These are phyloP conservation scores for Tinospora cordifolia DNA, from an alignment of 164 flowering plant genomes.

Conservation along the genomic window DNA sequence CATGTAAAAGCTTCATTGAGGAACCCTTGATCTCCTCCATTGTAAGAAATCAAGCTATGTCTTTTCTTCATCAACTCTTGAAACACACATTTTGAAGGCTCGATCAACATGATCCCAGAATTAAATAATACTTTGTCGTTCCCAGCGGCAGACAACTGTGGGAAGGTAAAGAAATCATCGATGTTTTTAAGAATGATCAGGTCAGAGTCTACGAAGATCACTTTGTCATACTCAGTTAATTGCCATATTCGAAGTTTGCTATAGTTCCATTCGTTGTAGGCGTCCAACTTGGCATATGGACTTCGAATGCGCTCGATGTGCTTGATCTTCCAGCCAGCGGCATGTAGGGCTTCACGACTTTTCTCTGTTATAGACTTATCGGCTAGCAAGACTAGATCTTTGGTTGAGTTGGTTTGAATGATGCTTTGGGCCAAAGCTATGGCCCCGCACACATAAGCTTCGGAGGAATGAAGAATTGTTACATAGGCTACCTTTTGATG, in stretches of 20 bases:
- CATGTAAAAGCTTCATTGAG: constrained; percentile 80
- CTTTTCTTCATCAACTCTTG: constrained; percentile 41
- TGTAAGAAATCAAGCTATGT: constrained; percentile 73
- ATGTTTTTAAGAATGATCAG: constrained; percentile 62
- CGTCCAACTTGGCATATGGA: constrained; percentile 54
- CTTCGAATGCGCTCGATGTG: constrained; percentile 72
- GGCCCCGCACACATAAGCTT: constrained; percentile 85
- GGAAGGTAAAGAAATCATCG: constrained; percentile 71
- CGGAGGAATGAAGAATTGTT: constrained; percentile 84
- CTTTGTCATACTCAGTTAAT: constrained; percentile 69
- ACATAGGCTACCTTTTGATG: constrained; percentile 49
- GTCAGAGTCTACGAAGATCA: constrained; percentile 89
- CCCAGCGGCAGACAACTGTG: constrained; percentile 79
- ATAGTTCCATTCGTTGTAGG: constrained; percentile 94
- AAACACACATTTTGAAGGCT: constrained; percentile 90
- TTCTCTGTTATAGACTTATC: constrained; percentile 62
- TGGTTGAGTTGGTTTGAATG: constrained; percentile 52
- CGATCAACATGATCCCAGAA: constrained; percentile 91
- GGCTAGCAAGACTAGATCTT: constrained; percentile 70
- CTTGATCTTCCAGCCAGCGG: constrained; percentile 78
- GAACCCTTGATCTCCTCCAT: constrained; percentile 97
- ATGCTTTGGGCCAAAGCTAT: constrained; percentile 79
- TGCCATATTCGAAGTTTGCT: constrained; percentile 94
- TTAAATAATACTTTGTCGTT: constrained; percentile 76
- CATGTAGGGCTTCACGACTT: constrained; percentile 46